Evolutionary conservation across 2,329 filamentous ascomycete species (phyloP).

Genomic region (Trichoderma sp.): DNA sequence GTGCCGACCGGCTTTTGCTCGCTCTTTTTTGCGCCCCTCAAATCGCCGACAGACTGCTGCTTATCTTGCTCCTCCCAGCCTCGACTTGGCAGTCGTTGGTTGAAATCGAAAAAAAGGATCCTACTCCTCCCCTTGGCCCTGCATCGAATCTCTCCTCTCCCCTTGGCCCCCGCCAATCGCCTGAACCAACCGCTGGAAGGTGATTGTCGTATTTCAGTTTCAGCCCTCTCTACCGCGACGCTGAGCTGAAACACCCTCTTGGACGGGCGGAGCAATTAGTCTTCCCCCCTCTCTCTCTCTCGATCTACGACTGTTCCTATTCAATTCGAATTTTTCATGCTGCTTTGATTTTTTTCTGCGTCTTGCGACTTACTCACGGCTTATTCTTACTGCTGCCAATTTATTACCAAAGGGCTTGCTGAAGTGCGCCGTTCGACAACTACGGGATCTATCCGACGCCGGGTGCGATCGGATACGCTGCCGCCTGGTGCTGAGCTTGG

Average conservation of each 20-base stretch:
- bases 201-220: background rate
- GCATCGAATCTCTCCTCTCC: background rate
- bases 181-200: background rate
- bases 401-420: background rate
- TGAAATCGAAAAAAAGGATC: background rate
- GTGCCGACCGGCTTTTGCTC: background rate
- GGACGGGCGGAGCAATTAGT: background rate
- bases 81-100: background rate
- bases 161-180: background rate
- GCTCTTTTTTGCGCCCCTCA: background rate
- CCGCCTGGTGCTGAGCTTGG: background rate
- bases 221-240: background rate
- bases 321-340: background rate
- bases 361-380: background rate
- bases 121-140: background rate
- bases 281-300: background rate
- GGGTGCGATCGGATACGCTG: background rate
- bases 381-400: background rate
- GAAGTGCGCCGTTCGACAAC: conserved; percentile 4
- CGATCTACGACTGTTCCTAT: background rate
- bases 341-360: background rate
- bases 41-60: background rate
- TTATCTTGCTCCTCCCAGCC: background rate
- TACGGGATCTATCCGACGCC: background rate
- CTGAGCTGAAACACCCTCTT: background rate